Base-by-base conservation (phyloP, 495 filamentous ascomycete species). In the Tirmania nivea region DNA sequence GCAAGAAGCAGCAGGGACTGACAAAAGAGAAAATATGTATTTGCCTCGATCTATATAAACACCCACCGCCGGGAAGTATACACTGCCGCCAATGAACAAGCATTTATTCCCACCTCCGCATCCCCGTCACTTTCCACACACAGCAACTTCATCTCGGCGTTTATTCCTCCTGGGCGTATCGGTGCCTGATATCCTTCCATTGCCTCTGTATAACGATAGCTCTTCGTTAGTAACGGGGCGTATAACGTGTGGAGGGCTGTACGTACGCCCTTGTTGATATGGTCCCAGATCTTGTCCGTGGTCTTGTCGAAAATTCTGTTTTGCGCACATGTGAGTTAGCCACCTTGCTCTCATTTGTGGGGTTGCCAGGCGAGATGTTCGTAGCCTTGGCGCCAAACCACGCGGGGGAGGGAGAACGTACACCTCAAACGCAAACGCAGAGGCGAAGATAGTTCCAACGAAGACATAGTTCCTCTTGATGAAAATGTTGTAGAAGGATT, bases 101-200 rank as follows among this genome's bases (percentile, higher is more conserved):
- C 25, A 1, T 7, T 31, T 31, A 31, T 31, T 31, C 25, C 25
- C 25, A 7, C 25, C 25, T 31, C 25, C 25, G 4, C 1, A 1
- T n/a, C n/a, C 1, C 25, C 25, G 7, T 1, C 25, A 31, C 3
- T 31, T 31, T n/a, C n/a, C 25, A 31, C 25, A 31, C 25, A 31
- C 25, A 1, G 25, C 25, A 31, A 31, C 25, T 31, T 31, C 25
- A 31, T 31, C 25, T 31, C 25, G 0, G 7, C 25, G 7, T 56
- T 72, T 75, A 66, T 76, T 86, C 80, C 60, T 75, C 73, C 63
- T 81, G 66, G 59, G 87, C 68, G 67, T 95, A 99, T 65, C 76
- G 79, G 65, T 78, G 69, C 67, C 90, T 86, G 72, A 99, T 95
- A 68, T 96, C 90, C 76, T 96, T 96, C 92, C 92, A 99, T 89